Base-by-base conservation (phyloP, 2,329 filamentous ascomycete genomes). In the Pseudocercospora crystallina region DNA sequence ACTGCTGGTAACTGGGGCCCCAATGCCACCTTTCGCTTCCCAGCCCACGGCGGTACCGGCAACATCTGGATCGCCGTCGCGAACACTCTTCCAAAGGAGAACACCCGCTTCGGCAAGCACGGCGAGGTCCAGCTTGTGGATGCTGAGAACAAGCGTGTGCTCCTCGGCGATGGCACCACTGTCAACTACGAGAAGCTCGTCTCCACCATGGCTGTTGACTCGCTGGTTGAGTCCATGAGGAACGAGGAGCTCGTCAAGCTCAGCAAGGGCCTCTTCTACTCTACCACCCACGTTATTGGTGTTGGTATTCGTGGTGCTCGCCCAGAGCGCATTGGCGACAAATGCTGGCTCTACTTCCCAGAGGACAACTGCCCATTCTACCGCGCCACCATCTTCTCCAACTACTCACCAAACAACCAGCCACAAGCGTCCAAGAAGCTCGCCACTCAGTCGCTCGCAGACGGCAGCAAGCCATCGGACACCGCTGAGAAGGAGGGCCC, bases 311-410 rank as follows among this genome's bases (percentile, higher is more conserved):
- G 94, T 69, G 94, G 94, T 61, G 82, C 80, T 66, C 89, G 94
- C 62, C 94, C 94, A 34, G 90, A 96, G 73, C 87, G 90, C 69
- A 99, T 99, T 64, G 94, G 94, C 61, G 94, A 99, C 80, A 99
- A 97, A 83, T 99, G 94, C 85, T 99, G 94, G 91, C 80, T 99
- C 61, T 99, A 99, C 83, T 99, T 97, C 84, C 94, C 94, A 57
- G 94, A 99, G 75, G 87, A 96, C 73, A 87, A 99, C 82, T 96
- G 90, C 80, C 90, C 90, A 71, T 99, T 99, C 82, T 99, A 99
- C 82, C 89, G 94, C 64, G 94, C 94, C 68, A 99, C 94, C 69
- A 97, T 99, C 78, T 99, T 99, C 84, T 97, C 92, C 75, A 99
- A 99, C 83, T 99, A 99, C 82, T 97, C 94, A 15, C 94, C 92